These are phyloP conservation scores for Carex kokanica DNA, from an alignment of 176 grass and related monocot species.

Conservation along the genomic window DNA sequence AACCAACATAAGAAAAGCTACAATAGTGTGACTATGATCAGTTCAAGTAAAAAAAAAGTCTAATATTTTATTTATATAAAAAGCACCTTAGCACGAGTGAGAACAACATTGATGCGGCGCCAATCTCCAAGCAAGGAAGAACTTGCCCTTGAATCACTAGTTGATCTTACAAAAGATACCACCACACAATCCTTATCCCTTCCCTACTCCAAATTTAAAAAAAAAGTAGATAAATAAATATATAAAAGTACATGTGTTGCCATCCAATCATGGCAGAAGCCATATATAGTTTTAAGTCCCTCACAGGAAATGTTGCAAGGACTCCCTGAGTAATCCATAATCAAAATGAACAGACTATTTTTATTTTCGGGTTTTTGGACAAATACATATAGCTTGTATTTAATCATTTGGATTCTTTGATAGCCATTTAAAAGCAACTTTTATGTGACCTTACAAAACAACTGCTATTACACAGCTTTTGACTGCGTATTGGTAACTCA, in stretches of 20 bases:
- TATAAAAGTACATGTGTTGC: background rate
- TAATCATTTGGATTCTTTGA: background rate
- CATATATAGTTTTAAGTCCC: background rate
- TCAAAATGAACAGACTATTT: background rate
- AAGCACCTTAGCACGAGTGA: conserved; percentile 83
- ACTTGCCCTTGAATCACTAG: conserved; percentile 41
- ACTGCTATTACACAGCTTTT: no score
- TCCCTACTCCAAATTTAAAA: conserved; percentile 49
- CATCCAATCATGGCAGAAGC: background rate
- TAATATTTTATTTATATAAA: conserved; percentile 2
- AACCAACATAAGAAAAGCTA: background rate
- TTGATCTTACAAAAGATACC: conserved; percentile 84
- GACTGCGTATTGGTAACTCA: background rate
- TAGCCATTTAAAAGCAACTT: background rate
- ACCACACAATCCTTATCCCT: conserved; percentile 96
- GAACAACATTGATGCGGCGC: conserved; percentile 85
- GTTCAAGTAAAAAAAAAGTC: conserved; percentile 8
- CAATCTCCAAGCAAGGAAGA: conserved; percentile 91
- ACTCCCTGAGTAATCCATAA: background rate
- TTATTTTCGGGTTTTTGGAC: background rate
- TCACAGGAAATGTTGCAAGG: background rate
- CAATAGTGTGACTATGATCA: background rate
- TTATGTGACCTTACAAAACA: background rate
- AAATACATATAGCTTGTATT: background rate
- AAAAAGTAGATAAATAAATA: background rate